Evolutionary conservation across 495 filamentous ascomycete species (phyloP).

Genomic region (Staphylotrichum longicolle): DNA sequence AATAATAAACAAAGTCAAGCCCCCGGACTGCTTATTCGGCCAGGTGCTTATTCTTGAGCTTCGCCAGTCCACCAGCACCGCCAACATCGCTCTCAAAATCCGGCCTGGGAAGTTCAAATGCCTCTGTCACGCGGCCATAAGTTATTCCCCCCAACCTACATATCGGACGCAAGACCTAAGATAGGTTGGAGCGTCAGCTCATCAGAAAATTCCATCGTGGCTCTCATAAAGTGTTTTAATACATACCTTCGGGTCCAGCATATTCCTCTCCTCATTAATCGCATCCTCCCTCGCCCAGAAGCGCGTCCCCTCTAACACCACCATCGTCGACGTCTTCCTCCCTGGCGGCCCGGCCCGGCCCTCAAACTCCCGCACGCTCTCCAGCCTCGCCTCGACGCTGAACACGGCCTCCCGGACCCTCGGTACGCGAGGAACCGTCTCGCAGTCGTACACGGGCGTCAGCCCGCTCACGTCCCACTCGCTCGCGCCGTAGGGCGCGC

Average conservation of each 20-base stretch:
- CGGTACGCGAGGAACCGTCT: constrained; percentile 60
- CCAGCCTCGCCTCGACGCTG: constrained; percentile 73
- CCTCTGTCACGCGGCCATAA: constrained; percentile 70
- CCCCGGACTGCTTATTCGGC: no score
- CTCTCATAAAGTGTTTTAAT: constrained; percentile 19
- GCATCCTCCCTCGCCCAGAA: constrained; percentile 94
- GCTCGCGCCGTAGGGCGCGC: constrained; percentile 71
- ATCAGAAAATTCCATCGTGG: background rate
- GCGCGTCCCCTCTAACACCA: constrained; percentile 76
- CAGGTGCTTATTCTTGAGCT: constrained; percentile 32
- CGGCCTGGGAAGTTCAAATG: constrained; percentile 73
- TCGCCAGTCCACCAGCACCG: constrained; percentile 37
- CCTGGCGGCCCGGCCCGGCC: constrained; percentile 59
- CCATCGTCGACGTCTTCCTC: constrained; percentile 64
- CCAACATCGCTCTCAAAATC: constrained; percentile 56
- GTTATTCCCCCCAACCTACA: constrained; percentile 79
- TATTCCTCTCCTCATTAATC: constrained; percentile 68
- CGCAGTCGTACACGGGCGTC: constrained; percentile 61
- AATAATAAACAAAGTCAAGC: no score
- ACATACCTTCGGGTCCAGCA: constrained; percentile 61
- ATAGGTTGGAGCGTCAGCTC: background rate
- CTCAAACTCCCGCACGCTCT: constrained; percentile 72
- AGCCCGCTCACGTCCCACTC: constrained; percentile 83
- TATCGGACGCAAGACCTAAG: constrained; percentile 64
- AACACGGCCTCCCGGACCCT: constrained; percentile 81